These are phyloP conservation scores for Crithidia brevicula DNA, from an alignment of 208 protist species.

Conservation along the genomic window DNA sequence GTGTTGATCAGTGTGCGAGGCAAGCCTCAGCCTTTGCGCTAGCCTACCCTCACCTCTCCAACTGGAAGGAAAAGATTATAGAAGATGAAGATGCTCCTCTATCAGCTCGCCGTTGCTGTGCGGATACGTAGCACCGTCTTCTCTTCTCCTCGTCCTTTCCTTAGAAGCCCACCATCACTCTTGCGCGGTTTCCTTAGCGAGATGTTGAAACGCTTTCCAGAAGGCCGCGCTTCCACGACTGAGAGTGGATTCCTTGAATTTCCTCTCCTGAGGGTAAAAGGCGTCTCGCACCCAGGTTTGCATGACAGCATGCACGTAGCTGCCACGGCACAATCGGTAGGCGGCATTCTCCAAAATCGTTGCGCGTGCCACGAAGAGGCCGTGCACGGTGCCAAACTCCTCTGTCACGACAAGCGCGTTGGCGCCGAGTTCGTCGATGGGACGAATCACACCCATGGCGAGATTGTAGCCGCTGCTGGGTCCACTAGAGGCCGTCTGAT, in stretches of 20 bases:
- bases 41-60: too few species aligned
- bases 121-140: too few species aligned
- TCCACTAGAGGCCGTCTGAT: slow-evolving; percentile 33
- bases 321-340: slow-evolving; percentile 53
- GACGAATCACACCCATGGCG: slow-evolving; percentile 48
- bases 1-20: too few species aligned
- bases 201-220: slow-evolving; percentile 23
- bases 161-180: too few species aligned
- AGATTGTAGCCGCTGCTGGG: slow-evolving; percentile 50
- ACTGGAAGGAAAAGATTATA: too few species aligned
- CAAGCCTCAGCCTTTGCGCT: too few species aligned
- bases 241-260: slow-evolving; percentile 64
- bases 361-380: slow-evolving; percentile 58
- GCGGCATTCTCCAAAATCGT: slow-evolving; percentile 78
- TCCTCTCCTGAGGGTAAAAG: slow-evolving; percentile 77
- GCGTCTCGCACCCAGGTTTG: slow-evolving; percentile 76
- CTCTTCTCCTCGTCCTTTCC: too few species aligned
- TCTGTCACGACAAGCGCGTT: slow-evolving; percentile 61
- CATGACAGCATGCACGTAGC: slow-evolving; percentile 77
- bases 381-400: slow-evolving; percentile 80
- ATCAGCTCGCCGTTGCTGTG: background rate
- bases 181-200: too few species aligned
- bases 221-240: slow-evolving; percentile 52
- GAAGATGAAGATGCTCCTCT: too few species aligned
- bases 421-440: slow-evolving; percentile 43